Evolutionary conservation across 2,329 filamentous ascomycete genomes (phyloP).

Genomic region (Coniochaeta hoffmannii): DNA sequence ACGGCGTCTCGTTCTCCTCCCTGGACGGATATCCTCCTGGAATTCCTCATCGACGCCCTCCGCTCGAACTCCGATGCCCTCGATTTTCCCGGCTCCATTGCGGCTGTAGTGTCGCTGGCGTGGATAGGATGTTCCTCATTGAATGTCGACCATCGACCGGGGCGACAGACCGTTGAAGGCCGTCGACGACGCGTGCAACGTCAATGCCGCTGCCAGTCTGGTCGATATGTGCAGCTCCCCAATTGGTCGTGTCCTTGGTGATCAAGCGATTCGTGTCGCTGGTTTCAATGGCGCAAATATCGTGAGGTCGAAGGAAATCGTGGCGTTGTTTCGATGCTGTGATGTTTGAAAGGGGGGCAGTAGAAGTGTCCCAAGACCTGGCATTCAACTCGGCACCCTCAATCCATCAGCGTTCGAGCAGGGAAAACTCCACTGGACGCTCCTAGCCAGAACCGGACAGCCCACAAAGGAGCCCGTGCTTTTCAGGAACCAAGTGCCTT

Average conservation of each 20-base stretch:
- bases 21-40: conserved; percentile 28
- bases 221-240: not conserved
- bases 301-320: not conserved
- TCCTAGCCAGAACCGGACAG: not conserved
- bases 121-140: not conserved
- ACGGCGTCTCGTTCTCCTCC: conserved; percentile 13
- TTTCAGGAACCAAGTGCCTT: not conserved
- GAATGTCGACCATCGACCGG: not conserved
- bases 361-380: not conserved
- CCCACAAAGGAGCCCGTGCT: not conserved
- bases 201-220: not conserved
- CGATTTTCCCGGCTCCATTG: conserved; percentile 1
- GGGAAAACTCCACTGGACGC: not conserved
- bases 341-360: not conserved
- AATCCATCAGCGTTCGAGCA: not conserved
- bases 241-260: not conserved
- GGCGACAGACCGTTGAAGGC: not conserved
- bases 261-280: not conserved
- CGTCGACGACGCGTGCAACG: not conserved
- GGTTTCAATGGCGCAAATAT: not conserved
- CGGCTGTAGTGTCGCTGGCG: not conserved
- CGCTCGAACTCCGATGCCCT: conserved; percentile 25
- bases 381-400: not conserved
- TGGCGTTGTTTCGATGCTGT: not conserved
- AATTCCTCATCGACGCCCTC: conserved; percentile 33